Conservation (phyloP, 179 eudicot genomes). For the Spergularia azorica region DNA sequence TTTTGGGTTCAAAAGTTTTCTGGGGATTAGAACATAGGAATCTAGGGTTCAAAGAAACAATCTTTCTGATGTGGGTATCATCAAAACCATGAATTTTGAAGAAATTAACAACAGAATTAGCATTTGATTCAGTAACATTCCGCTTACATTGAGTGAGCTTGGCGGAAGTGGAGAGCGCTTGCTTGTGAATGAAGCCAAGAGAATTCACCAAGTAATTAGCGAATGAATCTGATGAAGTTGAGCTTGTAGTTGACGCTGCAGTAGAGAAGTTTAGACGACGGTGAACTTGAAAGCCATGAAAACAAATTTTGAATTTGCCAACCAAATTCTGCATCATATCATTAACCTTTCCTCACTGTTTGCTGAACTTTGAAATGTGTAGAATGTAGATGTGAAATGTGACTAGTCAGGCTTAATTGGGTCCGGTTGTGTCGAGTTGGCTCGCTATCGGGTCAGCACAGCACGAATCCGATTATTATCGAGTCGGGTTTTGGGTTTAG, state of each 20-base stretch:
- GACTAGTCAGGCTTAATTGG: too few species aligned
- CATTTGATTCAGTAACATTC: background rate
- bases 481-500: too few species aligned
- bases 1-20: conserved; percentile 17
- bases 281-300: background rate
- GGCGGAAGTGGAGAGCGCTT: conserved; percentile 17
- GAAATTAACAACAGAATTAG: conserved; percentile 4
- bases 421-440: too few species aligned
- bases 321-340: background rate
- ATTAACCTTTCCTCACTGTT: background rate
- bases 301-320: background rate
- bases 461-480: too few species aligned
- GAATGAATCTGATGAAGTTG: background rate
- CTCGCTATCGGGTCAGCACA: too few species aligned
- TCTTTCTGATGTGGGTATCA: background rate
- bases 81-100: conserved; percentile 3
- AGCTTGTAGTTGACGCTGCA: background rate
- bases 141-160: conserved; percentile 6
- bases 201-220: conserved; percentile 24
- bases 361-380: background rate
- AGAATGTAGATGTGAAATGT: too few species aligned
- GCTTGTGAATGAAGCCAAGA: conserved; percentile 27
- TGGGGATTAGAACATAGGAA: background rate
- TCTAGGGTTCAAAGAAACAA: background rate
- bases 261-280: background rate